A percentile compares a stretch with the other conserved stretches of the same genome.
Conservation (phyloP, 139 green algal species). For the Micractinium sp. region DNA sequence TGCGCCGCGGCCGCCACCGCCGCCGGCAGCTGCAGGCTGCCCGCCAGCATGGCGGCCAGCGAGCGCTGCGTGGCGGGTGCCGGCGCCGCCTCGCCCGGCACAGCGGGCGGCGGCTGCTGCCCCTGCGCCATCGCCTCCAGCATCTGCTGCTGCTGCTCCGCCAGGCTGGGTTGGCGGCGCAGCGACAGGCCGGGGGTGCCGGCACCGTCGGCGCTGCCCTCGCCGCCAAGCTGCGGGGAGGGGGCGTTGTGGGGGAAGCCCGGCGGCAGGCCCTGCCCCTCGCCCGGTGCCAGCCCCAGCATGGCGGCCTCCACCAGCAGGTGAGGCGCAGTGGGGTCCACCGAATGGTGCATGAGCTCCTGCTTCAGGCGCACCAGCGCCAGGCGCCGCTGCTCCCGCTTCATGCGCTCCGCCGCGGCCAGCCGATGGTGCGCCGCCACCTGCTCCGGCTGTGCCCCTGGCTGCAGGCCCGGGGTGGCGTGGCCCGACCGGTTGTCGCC, state of each 20-base stretch:
- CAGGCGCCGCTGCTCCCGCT: not conserved
- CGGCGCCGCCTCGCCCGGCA: not conserved
- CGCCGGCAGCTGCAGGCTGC: too few relatives aligned
- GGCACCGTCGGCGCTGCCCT: not conserved
- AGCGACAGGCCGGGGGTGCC: too few relatives aligned
- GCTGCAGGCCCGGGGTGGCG: not conserved
- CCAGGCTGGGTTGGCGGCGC: not conserved
- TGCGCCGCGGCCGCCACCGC: not conserved
- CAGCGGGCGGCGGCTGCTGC: not conserved
- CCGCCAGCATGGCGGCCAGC: not conserved
- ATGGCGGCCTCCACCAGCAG: too few relatives aligned
- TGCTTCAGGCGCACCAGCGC: not conserved
- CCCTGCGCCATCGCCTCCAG: conserved; percentile 6
- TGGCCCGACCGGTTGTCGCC: not conserved
- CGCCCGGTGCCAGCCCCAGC: not conserved
- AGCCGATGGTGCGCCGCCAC: not conserved
- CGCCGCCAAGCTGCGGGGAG: not conserved
- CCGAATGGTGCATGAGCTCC: not conserved
- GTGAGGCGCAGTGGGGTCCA: not conserved
- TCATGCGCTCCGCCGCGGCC: not conserved
- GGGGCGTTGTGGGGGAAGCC: not conserved
- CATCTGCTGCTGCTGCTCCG: conserved; percentile 13
- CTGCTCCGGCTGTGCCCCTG: not conserved
- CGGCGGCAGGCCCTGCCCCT: not conserved
- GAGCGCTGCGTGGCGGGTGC: not conserved